Percentiles rank a stretch among this genome's conserved stretches.
Conservation (phyloP, 2,329 filamentous ascomycete genomes). For the Diaporthe citrichinensis region DNA sequence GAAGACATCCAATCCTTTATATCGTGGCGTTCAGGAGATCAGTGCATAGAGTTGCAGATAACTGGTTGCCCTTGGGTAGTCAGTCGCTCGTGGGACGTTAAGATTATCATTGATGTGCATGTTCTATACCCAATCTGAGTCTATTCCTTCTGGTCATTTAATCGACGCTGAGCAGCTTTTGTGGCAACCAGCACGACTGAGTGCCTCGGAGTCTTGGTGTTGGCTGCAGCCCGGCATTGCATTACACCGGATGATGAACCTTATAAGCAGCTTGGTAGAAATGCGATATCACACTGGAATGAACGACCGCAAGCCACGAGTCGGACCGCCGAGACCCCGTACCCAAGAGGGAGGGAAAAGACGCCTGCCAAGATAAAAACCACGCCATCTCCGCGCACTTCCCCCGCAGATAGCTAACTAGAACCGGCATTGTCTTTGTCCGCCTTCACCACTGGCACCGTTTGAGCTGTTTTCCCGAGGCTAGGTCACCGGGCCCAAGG, state of each 20-base stretch:
- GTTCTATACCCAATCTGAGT: background rate
- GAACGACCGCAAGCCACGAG: background rate
- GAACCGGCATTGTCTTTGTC: conserved; percentile 7
- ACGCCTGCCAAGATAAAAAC: background rate
- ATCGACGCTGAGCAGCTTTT: background rate
- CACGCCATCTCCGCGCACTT: conserved; percentile 3
- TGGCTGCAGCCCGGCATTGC: background rate
- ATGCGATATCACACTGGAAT: background rate
- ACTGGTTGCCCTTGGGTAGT: background rate
- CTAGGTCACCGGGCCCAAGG: background rate
- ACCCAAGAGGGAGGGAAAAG: rapidly evolving
- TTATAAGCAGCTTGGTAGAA: background rate
- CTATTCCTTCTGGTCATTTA: background rate
- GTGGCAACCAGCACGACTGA: background rate
- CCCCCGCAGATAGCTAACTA: background rate
- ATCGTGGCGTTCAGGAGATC: background rate
- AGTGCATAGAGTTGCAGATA: background rate
- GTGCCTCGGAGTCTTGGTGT: background rate
- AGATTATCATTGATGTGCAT: background rate
- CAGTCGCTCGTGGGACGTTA: background rate
- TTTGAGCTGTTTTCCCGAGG: background rate
- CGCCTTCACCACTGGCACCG: background rate
- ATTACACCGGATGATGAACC: background rate
- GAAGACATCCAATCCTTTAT: background rate
- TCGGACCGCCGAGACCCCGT: background rate